Evolutionary conservation across 345 rosid species (phyloP), one percentile per base, ranked within the genome.

Genomic region (Lumnitzera racemosa): DNA sequence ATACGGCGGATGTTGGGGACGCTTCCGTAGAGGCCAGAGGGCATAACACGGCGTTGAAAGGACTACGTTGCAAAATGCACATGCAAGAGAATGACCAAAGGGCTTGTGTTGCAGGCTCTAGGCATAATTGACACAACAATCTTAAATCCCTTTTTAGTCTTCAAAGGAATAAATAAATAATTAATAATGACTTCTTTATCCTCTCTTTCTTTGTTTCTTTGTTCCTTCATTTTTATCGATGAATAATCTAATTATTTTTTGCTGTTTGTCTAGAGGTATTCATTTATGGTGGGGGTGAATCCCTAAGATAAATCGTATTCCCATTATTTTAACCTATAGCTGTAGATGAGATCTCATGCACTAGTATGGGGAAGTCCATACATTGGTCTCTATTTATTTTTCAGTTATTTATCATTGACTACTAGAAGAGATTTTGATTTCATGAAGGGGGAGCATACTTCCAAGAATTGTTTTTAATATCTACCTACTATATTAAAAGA

Each of bases 1-100:
- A 74, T 72, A 71, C 67, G 74, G 72, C 76, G 71, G 81, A 70
- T 74, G 83, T 78, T 76, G 55, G 67, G 82, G 79, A 51, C 54
- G 64, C 47, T 59, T 62, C 20, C 1, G 20, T 0, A 20, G 20
- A 20, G 20, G 20, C 20, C 51, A 51, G 74, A 61, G 67, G 77
- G 72, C 72, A 56, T 75, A 67, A 70, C 79, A 70, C 78, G 74
- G 81, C 63, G 81, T 76, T 72, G 74, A 66, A 62, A 67, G 72
- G 60, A 13, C 5, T 55, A 3, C 10, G 75, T 24, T 53, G 79
- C 16, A 16, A 14, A 13, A 24, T 41, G 46, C 76, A 68, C 78
- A 58, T 73, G 81, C 71, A 56, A 48, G 14, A 29, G 25, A 11
- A 49, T 14, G 64, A 55, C 17, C 47, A 57, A 60, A 24, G 36